Conservation (phyloP, 345 rosid species). For the Psidium guajava region DNA sequence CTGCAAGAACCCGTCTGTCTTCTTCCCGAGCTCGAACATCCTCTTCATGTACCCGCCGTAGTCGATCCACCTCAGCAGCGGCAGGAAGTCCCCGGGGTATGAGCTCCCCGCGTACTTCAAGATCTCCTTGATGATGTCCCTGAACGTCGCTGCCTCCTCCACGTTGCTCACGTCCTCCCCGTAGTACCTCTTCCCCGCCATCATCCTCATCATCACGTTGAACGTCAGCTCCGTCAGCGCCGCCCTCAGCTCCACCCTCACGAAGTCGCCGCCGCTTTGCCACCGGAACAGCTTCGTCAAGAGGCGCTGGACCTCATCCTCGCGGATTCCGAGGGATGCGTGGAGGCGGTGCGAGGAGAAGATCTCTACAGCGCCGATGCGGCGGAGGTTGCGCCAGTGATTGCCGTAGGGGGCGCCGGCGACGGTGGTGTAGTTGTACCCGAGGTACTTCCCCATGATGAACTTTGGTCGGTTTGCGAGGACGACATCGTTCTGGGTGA, state of each 20-base stretch:
- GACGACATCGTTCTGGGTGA: constrained; percentile 34
- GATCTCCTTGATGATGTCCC: constrained; percentile 22
- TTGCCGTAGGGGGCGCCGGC: constrained; percentile 24
- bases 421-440: constrained; percentile 25
- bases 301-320: constrained; percentile 28
- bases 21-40: constrained; percentile 1
- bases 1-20: constrained; percentile 30
- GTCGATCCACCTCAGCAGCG: constrained; percentile 24
- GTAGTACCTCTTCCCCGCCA: constrained; percentile 32
- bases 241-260: constrained; percentile 26
- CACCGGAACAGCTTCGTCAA: constrained; percentile 8
- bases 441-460: constrained; percentile 14
- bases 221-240: constrained; percentile 18
- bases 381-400: constrained; percentile 57
- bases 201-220: constrained; percentile 30
- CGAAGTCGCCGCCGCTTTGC: constrained; percentile 1
- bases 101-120: constrained; percentile 8
- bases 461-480: constrained; percentile 42
- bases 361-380: constrained; percentile 26
- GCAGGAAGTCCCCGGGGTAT: constrained; percentile 33
- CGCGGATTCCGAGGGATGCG: constrained; percentile 6
- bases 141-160: constrained; percentile 25
- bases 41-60: constrained; percentile 10
- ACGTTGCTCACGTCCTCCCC: constrained; percentile 18
- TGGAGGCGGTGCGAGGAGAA: constrained; percentile 25